Base-by-base conservation (phyloP, 1,284 basidiomycete species). In the Rhodotorula sp. region DNA sequence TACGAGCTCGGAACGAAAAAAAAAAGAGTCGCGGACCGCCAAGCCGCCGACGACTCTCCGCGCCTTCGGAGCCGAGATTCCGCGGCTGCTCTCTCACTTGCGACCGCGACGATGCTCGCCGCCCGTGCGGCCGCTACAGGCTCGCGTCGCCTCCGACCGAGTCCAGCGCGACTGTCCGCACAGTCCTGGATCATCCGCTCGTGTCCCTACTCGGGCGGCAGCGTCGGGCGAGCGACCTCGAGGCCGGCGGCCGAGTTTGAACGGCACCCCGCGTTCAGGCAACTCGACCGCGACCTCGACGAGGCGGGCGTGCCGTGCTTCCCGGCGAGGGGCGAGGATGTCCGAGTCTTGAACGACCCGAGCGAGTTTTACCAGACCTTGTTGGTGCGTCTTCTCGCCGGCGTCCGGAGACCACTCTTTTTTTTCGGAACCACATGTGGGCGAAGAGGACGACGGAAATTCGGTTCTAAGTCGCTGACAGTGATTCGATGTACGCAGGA, bases 401-500 rank as follows among this genome's bases (percentile, higher is more conserved):
- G 21, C 10, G 34, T 8, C 48, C 60, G n/a, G 31, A n/a, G n/a
- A 54, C 52, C 31, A 5, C 23, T n/a, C n/a, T 26, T 34, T 34
- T 8, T 34, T 6, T 21, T 38, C 57, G 34, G 57, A n/a, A 2
- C 23, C 19, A 28, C 62, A 43, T 23, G 49, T 52, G 45, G 43
- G 28, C 54, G 38, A 43, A 12, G 8, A 34, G 5, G 8, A 34
- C 5, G 34, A 34, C 34, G 34, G 4, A 34, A 34, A 34, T 34
- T 34, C 4, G 34, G 34, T 34, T n/a, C n/a, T 34, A 5, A 34
- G 6, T 34, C 34, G 38, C 38, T 43, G 38, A 43, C 38, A 43
- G 38, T 43, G 38, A 10, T 43, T 26, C 23, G 52, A 26, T 54
- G 21, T 54, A 10, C 3, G 26, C 67, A 93, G 92, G 83, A 86